phyloP scores from a whole-genome alignment of 2,329 filamentous ascomycete genomes.

The Exophiala mesophila region DNA sequence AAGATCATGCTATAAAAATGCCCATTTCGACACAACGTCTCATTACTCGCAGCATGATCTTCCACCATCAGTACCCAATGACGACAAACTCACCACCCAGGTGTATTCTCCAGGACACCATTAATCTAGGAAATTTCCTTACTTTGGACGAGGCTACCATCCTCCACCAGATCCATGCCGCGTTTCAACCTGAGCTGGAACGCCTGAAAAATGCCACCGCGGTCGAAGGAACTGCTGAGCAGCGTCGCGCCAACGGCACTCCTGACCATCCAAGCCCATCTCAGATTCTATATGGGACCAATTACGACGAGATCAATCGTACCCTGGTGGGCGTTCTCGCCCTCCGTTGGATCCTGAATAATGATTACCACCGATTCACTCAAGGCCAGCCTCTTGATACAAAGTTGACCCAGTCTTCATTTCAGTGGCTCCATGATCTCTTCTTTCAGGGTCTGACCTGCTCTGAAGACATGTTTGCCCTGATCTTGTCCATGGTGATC shows the following conservation, averaged over 20 bases:
- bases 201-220: conserved; percentile 30
- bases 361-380: conserved; percentile 34
- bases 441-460: conserved; percentile 22
- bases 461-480: conserved; percentile 28
- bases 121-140: conserved; percentile 22
- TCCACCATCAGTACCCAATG: conserved; percentile 11
- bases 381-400: conserved; percentile 25
- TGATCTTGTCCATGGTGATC: conserved; percentile 34
- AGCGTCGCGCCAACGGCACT: conserved; percentile 17
- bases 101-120: conserved; percentile 21
- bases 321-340: conserved; percentile 36
- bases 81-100: conserved; percentile 7
- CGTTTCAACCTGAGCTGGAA: conserved; percentile 30
- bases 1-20: conserved; percentile 18
- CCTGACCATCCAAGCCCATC: conserved; percentile 27
- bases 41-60: conserved; percentile 11
- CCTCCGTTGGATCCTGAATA: conserved; percentile 35
- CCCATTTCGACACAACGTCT: conserved; percentile 8
- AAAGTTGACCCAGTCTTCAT: conserved; percentile 29
- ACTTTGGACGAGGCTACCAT: conserved; percentile 24
- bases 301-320: conserved; percentile 39
- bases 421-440: conserved; percentile 28
- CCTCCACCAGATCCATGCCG: conserved; percentile 26
- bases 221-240: conserved; percentile 20
- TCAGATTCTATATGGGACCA: conserved; percentile 27